Evolutionary conservation across 2,329 filamentous ascomycete species (phyloP).

Genomic region (Neocucurbitaria cava): DNA sequence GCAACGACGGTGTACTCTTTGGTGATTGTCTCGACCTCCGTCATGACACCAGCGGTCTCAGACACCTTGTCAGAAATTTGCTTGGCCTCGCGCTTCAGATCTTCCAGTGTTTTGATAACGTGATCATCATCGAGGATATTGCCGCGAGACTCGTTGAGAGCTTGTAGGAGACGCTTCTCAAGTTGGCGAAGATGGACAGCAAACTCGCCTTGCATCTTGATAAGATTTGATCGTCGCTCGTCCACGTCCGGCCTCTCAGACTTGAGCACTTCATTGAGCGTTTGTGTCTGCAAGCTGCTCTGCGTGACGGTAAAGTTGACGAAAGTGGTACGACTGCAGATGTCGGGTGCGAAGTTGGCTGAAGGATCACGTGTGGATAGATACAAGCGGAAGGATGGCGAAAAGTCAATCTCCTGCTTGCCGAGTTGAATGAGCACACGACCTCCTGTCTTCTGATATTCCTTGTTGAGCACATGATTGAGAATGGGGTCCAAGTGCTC

Average conservation of each 20-base stretch:
- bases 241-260: constrained; percentile 97
- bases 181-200: constrained; percentile 96
- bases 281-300: constrained; percentile 97
- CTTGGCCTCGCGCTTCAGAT: constrained; percentile 94
- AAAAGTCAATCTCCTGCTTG: constrained; percentile 99
- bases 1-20: constrained; percentile 93
- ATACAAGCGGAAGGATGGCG: constrained; percentile 93
- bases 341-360: constrained; percentile 91
- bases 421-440: constrained; percentile 98
- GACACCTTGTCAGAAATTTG: constrained; percentile 96
- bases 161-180: constrained; percentile 91
- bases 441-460: constrained; percentile 97
- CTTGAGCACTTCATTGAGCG: constrained; percentile 95
- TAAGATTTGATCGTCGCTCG: constrained; percentile 92
- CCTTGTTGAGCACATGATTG: constrained; percentile 98
- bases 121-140: constrained; percentile 99
- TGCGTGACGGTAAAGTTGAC: constrained; percentile 99
- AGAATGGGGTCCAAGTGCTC: constrained; percentile 96
- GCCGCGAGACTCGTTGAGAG: constrained; percentile 94
- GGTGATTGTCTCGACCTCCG: constrained; percentile 95
- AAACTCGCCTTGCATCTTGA: constrained; percentile 99
- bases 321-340: constrained; percentile 97
- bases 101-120: constrained; percentile 97
- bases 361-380: constrained; percentile 96
- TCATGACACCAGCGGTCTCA: constrained; percentile 97